phyloP scores from a whole-genome alignment of 2,329 filamentous ascomycete species.

The Aaosphaeria pasadenensis region DNA sequence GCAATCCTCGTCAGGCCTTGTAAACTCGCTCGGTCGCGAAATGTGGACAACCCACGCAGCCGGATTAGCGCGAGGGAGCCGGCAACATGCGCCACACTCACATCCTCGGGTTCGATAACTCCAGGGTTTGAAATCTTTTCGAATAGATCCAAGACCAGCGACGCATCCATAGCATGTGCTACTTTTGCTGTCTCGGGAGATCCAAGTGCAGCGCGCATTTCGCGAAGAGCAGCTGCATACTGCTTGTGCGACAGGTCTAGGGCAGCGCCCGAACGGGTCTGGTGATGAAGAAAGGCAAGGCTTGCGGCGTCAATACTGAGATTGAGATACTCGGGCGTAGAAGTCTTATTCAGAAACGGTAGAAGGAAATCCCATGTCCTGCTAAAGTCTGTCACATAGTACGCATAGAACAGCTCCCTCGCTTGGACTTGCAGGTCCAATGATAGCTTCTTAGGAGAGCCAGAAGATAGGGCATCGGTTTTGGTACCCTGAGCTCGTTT shows the following conservation, averaged over 20 bases:
- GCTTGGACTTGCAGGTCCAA: conserved; percentile 9
- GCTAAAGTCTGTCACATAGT: conserved; percentile 24
- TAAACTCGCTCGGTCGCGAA: conserved; percentile 12
- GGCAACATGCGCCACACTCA: conserved; percentile 18
- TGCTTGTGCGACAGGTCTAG: conserved; percentile 15
- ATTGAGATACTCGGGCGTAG: conserved; percentile 16
- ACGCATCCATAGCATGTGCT: conserved; percentile 14
- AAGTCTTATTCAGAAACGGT: conserved; percentile 9
- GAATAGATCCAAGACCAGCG: conserved; percentile 23
- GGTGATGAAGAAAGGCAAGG: conserved; percentile 22
- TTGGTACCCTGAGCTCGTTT: neutral
- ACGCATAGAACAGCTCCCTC: conserved; percentile 20
- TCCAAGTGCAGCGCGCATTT: conserved; percentile 15
- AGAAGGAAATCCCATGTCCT: conserved; percentile 21
- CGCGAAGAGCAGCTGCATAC: conserved; percentile 21
- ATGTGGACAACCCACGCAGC: conserved; percentile 15
- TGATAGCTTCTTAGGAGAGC: neutral
- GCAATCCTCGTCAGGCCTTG: conserved; percentile 15
- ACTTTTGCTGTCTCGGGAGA: conserved; percentile 9
- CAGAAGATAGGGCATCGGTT: neutral
- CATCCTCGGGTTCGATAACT: conserved; percentile 2
- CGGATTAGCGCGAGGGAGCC: conserved; percentile 23
- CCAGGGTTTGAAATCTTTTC: conserved; percentile 21
- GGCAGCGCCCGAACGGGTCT: conserved; percentile 14
- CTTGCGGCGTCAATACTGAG: conserved; percentile 27